Conservation (phyloP, 495 filamentous ascomycete genomes). For the Sporormia fimetaria region DNA sequence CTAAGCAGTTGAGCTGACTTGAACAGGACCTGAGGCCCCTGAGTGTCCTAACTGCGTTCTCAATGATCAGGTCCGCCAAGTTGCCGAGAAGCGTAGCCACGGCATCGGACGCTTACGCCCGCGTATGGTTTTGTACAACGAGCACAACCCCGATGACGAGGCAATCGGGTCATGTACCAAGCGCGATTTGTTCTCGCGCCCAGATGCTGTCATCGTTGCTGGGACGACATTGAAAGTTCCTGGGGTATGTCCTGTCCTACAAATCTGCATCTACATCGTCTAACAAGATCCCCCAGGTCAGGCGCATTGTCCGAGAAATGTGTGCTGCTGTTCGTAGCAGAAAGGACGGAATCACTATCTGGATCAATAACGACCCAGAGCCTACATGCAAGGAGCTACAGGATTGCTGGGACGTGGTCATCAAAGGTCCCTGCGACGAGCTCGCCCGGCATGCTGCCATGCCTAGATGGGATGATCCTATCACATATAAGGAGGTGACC, state of each 20-base stretch:
- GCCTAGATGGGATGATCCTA: slow-evolving; percentile 61
- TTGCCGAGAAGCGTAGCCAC: slow-evolving; percentile 81
- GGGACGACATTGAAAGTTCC: slow-evolving; percentile 93
- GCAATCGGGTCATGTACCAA: slow-evolving; percentile 84
- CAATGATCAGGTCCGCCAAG: slow-evolving; percentile 63
- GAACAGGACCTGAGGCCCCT: slow-evolving; percentile 77
- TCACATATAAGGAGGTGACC: slow-evolving; percentile 37
- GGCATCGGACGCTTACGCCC: slow-evolving; percentile 84
- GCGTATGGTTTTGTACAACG: slow-evolving; percentile 93
- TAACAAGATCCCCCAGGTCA: too few species aligned
- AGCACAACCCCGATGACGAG: slow-evolving; percentile 90
- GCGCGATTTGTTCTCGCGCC: slow-evolving; percentile 69
- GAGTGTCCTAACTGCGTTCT: slow-evolving; percentile 63
- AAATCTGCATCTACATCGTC: too few species aligned
- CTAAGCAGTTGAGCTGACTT: too few species aligned
- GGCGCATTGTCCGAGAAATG: slow-evolving; percentile 80
- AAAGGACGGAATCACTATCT: slow-evolving; percentile 81
- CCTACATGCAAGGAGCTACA: slow-evolving; percentile 76
- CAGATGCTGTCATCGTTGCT: slow-evolving; percentile 86
- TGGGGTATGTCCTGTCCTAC: too few species aligned
- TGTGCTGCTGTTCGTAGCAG: slow-evolving; percentile 66
- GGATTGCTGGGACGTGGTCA: slow-evolving; percentile 82
- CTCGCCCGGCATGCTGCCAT: slow-evolving; percentile 65
- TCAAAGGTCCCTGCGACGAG: slow-evolving; percentile 77
- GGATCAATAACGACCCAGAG: slow-evolving; percentile 81